Evolutionary conservation across 2,329 filamentous ascomycete species (phyloP), one percentile per base, ranked within the genome.

Genomic region (Fusarium mundagurra): DNA sequence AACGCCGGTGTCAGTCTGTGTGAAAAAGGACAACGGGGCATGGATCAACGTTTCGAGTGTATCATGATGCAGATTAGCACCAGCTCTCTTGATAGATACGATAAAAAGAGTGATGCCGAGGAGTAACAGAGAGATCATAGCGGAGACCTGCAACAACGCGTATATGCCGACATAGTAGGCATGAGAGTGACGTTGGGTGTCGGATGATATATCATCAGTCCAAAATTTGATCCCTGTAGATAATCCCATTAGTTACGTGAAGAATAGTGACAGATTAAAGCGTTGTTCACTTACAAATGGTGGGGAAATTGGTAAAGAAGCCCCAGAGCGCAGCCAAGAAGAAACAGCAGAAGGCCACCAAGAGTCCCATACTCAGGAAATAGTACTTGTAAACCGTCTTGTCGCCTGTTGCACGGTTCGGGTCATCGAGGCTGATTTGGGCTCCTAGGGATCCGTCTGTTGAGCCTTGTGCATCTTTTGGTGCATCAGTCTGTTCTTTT

Each of bases 1-100:
- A 5, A 81, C 74, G 2, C 85, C 86, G 0, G 79, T 78, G 63
- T 87, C 85, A 0, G 83, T 86, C 0, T 67, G 79, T 2, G 82
- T 81, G 29, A 86, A 85, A 69, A 86, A 85, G 13, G 71, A 72
- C 43, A 87, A 70, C 2, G 85, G 83, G 3, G 85, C 85, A 4
- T 74, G 74, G 16, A 83, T 71, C 2, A 84, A 73, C 0, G 82
- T 82, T 6, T 38, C 64, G 20, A 85, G 75, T 24, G 82, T 79
- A 5, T 67, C 62, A 38, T 76, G 64, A 61, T 85, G 84, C 1
- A 86, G 73, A 6, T 69, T 74, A 0, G 75, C 73, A 10, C 81
- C 83, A 3, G 80, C 80, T 20, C 73, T 75, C 13, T 76, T 77
- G 17, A 81, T 77, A 51, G 79, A 75, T 29, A 73, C 70, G 33